Evolutionary conservation across 768 basidiomycete genomes (phyloP), one percentile per base, ranked within the genome.

Genomic region (Suillus paluster): DNA sequence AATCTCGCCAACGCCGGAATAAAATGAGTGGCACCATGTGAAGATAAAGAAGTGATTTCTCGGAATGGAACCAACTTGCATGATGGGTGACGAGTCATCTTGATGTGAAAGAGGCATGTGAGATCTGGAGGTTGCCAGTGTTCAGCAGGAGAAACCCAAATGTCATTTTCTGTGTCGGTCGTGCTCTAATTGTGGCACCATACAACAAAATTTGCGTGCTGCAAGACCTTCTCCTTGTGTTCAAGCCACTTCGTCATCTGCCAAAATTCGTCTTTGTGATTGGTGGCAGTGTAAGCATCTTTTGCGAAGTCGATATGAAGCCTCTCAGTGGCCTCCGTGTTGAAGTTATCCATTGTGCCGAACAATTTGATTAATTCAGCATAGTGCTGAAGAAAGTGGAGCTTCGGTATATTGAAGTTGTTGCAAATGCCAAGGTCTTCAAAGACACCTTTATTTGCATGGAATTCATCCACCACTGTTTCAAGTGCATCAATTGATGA

Each of bases 231-330:
- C 64, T 79, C 77, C 44, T 66, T 59, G 1, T 71, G 68, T 44
- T 77, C 69, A 1, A 81, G 66, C 78, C 77, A 79, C 1, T 50
- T 17, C 10, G 75, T 75, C 80, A 81, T 81, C 59, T 80, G 79
- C 10, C 62, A 19, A 25, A 67, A 74, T 50, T 78, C 71, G 33
- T 81, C 75, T 23, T 72, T 73, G 21, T 61, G 62, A 62, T 79
- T 81, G 2, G 74, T 76, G 8, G 75, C 69, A 8, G n/a, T 14
- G 49, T 77, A 81, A 2, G 77, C 78, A 34, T 77, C 70, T 55
- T 80, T 80, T 5, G 34, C 60, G n/a, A 74, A 66, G 57, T 81
- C 76, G 49, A 81, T 81, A 9, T 6, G 77, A 76, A 45, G 75
- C 1, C 75, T 67, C 62, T 83, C 80, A 2, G 77, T 72, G 33